Conservation (phyloP, 2,329 filamentous ascomycete genomes). For the Grosmannia penicillata region DNA sequence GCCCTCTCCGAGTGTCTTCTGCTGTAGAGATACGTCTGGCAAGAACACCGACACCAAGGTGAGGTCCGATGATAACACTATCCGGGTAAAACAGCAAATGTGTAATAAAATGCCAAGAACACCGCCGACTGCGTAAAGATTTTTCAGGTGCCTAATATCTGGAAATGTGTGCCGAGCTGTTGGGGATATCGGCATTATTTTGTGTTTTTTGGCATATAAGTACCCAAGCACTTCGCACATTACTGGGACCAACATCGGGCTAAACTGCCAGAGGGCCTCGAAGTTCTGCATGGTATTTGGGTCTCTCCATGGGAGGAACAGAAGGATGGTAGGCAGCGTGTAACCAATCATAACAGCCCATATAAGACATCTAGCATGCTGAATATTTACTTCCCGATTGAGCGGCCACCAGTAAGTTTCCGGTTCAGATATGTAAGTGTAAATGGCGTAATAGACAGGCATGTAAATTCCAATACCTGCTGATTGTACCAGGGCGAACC, state of each 20-base stretch:
- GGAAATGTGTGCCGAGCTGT: background rate
- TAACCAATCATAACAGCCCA: slow-evolving; percentile 5
- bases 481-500: slow-evolving; percentile 3
- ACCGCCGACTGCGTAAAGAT: slow-evolving; percentile 2
- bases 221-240: slow-evolving; percentile 3
- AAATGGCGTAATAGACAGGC: slow-evolving; percentile 5
- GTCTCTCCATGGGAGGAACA: slow-evolving; percentile 5
- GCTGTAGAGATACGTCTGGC: slow-evolving; percentile 1
- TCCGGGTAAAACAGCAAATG: background rate
- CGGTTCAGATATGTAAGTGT: slow-evolving; percentile 3
- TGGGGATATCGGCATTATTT: background rate
- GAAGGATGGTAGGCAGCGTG: slow-evolving; percentile 7
- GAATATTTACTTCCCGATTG: slow-evolving; percentile 3
- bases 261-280: slow-evolving; percentile 9
- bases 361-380: slow-evolving; percentile 3
- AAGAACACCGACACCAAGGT: background rate
- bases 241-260: slow-evolving; percentile 6
- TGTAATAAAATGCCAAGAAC: slow-evolving; percentile 1
- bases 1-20: slow-evolving; percentile 4
- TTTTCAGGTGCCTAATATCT: slow-evolving; percentile 2
- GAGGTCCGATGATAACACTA: background rate
- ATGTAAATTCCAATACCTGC: slow-evolving; percentile 7
- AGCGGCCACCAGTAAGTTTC: slow-evolving; percentile 6
- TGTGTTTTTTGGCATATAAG: background rate
- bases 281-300: slow-evolving; percentile 5